Percentiles rank a stretch among this genome's conserved stretches.
Conservation (phyloP, 108 stramenopile genomes). For the Pseudonitzschia delicatissima region DNA sequence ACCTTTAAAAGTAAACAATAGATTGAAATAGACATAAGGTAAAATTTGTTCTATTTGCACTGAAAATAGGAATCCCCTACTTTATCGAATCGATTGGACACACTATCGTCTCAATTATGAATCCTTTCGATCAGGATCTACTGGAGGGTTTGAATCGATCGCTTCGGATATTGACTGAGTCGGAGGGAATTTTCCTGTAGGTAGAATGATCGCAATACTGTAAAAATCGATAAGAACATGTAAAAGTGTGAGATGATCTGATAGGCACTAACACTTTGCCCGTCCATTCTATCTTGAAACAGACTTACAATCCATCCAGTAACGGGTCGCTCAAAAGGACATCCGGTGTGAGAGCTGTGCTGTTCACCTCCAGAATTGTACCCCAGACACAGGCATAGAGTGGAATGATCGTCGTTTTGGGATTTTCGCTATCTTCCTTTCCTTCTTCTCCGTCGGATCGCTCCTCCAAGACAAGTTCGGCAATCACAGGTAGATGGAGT, state of each 20-base stretch:
- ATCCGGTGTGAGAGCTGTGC: constrained; percentile 7
- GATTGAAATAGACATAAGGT: not conserved
- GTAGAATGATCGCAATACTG: constrained; percentile 63
- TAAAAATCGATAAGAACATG: not conserved
- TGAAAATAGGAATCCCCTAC: not conserved
- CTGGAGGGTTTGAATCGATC: no score
- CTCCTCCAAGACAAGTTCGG: constrained; percentile 16
- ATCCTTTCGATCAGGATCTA: no score
- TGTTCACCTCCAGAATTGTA: constrained; percentile 68
- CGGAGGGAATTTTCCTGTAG: constrained; percentile 54
- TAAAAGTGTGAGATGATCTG: not conserved
- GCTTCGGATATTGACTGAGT: no score
- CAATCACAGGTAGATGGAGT: constrained; percentile 25
- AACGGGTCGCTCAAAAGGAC: constrained; percentile 55
- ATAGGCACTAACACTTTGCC: no score
- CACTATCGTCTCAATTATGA: no score
- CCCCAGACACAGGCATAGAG: constrained; percentile 68
- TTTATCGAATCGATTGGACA: not conserved
- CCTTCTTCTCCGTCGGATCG: not conserved
- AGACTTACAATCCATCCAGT: constrained; percentile 53
- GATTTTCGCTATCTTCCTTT: not conserved
- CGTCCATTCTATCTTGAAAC: not conserved
- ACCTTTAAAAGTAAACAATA: not conserved
- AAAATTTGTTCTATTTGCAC: not conserved
- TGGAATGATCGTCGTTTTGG: constrained; percentile 12